Conservation (phyloP, 2,329 filamentous ascomycete species). For the Cryphonectria parasitica region DNA sequence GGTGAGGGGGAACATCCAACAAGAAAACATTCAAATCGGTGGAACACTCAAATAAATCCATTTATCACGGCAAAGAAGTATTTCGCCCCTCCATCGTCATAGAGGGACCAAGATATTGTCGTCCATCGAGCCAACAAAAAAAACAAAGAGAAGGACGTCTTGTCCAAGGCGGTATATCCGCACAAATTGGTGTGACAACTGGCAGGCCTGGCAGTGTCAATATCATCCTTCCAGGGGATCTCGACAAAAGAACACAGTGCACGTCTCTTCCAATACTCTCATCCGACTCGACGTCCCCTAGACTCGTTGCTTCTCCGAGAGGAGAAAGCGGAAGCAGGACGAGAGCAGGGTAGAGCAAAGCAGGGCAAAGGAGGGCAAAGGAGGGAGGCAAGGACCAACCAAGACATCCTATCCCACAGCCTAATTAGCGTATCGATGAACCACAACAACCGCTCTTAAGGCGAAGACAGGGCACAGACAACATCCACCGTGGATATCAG, state of each 20-base stretch:
- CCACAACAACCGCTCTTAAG: conserved; percentile 38
- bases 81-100: not conserved
- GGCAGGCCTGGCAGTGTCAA: conserved; percentile 6
- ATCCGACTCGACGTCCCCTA: conserved; percentile 13
- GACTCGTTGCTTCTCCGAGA: conserved; percentile 13
- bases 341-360: conserved; percentile 13
- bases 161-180: not conserved
- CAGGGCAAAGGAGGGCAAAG: conserved; percentile 18
- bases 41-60: not conserved
- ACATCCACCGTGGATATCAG: conserved; percentile 92
- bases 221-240: conserved; percentile 2
- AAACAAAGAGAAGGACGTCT: not conserved
- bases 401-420: not conserved
- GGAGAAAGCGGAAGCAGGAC: conserved; percentile 20
- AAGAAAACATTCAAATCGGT: not conserved
- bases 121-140: conserved; percentile 7
- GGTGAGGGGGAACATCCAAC: not conserved
- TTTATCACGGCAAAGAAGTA: not conserved
- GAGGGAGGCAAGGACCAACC: conserved; percentile 7
- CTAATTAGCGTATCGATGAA: conserved; percentile 37
- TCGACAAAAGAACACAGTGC: conserved; percentile 12
- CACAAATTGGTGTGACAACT: conserved; percentile 11
- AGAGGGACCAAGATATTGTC: not conserved
- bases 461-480: conserved; percentile 43
- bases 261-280: conserved; percentile 5